Base-by-base conservation (phyloP, 345 rosid genomes). In the Salix suchowensis region DNA sequence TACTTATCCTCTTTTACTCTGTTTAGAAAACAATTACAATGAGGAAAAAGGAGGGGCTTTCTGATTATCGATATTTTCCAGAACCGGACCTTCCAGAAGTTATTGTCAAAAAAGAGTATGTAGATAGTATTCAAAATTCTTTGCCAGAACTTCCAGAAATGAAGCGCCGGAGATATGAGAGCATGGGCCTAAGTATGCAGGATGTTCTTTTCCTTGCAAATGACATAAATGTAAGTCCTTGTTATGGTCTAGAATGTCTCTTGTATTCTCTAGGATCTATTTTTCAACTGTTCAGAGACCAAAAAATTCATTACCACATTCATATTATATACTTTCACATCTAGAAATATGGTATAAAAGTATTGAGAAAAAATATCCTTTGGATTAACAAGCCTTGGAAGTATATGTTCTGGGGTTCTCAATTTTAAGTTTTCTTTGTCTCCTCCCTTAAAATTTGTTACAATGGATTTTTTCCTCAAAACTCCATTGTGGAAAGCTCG, bases 31-130 rank as follows among this genome's bases (percentile, higher is more conserved):
- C 99, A 78, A 84, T 95, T 74, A 87, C 97, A 61, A 95, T 95
- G 98, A 90, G 97, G 88, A 93, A 91, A 77, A 95, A 95, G 80
- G 98, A 95, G 84, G 98, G 98, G 82, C 96, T 95, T 76, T 79
- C 99, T 76, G 97, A 93, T 88, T 95, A 95, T 80, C 86, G 94
- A 7, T 91, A 95, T 83, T 95, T 95, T 79, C 98, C 98, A 7
- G 99, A 95, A 86, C 99, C 98, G 67, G 98, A 93, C 86, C 89
- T 95, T 82, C 98, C 98, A 62, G 93, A 87, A 86, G 96, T 95
- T 82, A 80, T 86, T 79, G 88, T 95, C 52, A 81, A 86, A 44
- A 67, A 89, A 86, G 96, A 87, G 30, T 95, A 85, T 64, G 81
- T 95, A 46, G 87, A 93, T 73, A 81, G 85, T 76, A 89, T 90